Base-by-base conservation (phyloP, 1,284 basidiomycete genomes). In the Ceratobasidium sp. region DNA sequence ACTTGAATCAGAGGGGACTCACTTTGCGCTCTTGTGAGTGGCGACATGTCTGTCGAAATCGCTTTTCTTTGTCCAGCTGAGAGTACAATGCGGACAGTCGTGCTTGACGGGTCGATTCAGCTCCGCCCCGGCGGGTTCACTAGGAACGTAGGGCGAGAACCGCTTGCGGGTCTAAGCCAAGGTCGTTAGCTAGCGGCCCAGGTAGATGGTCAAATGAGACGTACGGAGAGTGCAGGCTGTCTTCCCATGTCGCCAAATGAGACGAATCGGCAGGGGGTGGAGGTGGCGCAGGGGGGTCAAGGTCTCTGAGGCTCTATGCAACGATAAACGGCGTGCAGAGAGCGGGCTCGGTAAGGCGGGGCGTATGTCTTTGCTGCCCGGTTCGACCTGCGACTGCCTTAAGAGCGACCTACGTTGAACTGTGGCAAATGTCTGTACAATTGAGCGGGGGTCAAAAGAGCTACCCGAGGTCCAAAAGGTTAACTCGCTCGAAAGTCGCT, bases 261-360 rank as follows among this genome's bases (percentile, higher is more conserved):
- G 64, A 48, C 10, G 38, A 35, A 18, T 38, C 27, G 18, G 18
- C n/a, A 14, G 64, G 44, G 2, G 59, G 33, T 4, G 65, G 18
- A 12, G 44, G 46, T 18, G 62, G 62, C 54, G 54, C 38, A 44
- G 48, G 18, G 65, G 65, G 65, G 64, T 23, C n/a, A 20, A 41
- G 62, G 65, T 60, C 57, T 60, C 57, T 35, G 33, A 41, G 2
- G 35, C 65, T 66, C 65, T 48, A 48, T 50, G 65, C 65, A 27
- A 44, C 57, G 57, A 60, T 5, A 33, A 33, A 57, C 16, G 50
- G 41, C 18, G 70, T 30, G 57, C 57, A 50, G 57, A 10, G 46
- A n/a, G 46, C 59, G 59, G 27, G 70, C 7, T 57, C n/a, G 57
- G 23, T 14, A 23, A 38, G 59, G 59, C 54, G 59, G 41, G 30